phyloP scores from a whole-genome alignment of 768 basidiomycete genomes.

The Filobasidium floriforme region DNA sequence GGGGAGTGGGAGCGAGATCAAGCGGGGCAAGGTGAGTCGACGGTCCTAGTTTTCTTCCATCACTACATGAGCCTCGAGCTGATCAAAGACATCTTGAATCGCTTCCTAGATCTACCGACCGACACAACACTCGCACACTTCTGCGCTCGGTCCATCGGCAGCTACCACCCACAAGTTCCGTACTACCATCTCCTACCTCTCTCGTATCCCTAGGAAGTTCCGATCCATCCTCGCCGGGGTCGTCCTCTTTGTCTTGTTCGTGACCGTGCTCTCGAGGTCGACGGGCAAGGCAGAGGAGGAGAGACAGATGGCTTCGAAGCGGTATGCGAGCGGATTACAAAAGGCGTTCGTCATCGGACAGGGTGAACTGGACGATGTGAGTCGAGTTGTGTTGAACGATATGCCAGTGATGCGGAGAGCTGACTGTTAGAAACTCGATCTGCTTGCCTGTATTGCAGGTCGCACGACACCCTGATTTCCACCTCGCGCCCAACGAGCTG shows the following conservation, averaged over 20 bases:
- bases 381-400: not conserved
- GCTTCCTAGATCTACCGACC: slow-evolving; percentile 6
- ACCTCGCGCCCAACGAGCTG: not conserved
- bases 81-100: not conserved
- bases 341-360: slow-evolving; percentile 20
- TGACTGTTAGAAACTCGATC: not conserved
- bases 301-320: slow-evolving; percentile 22
- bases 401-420: not conserved
- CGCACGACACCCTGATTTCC: slow-evolving; percentile 3
- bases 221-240: slow-evolving; percentile 32
- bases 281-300: slow-evolving; percentile 17
- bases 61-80: not conserved
- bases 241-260: slow-evolving; percentile 29
- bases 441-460: not conserved
- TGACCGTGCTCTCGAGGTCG: slow-evolving; percentile 16
- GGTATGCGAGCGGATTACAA: slow-evolving; percentile 15
- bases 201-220: slow-evolving; percentile 38
- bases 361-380: not conserved
- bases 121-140: not conserved
- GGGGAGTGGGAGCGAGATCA: slow-evolving; percentile 8
- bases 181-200: slow-evolving; percentile 32
- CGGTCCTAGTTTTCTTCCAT: not conserved
- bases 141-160: not conserved
- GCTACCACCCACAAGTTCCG: slow-evolving; percentile 22
- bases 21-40: not conserved